phyloP scores from a whole-genome alignment of 179 eudicot species.

The Beta macrorhiza region DNA sequence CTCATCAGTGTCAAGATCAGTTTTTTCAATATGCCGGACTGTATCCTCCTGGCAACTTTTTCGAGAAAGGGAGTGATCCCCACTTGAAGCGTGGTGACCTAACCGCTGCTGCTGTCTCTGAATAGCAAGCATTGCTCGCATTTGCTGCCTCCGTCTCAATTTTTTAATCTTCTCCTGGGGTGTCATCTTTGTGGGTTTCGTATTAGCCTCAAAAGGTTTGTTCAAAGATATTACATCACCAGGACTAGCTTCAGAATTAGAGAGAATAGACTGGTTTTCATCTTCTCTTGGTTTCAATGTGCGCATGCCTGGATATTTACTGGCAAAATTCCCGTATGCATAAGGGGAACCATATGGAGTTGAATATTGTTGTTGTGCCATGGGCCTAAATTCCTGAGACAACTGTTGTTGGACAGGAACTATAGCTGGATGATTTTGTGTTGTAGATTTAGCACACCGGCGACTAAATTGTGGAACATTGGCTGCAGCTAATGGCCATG shows the following conservation, averaged over 20 bases:
- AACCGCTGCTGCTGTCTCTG: constrained; percentile 74
- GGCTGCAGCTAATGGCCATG: constrained; percentile 39
- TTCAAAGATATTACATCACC: constrained; percentile 32
- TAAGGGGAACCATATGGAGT: constrained; percentile 35
- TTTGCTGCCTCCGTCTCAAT: constrained; percentile 72
- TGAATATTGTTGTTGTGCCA: constrained; percentile 33
- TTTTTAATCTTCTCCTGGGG: constrained; percentile 88
- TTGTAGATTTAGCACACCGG: constrained; percentile 31
- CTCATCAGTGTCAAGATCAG: constrained; percentile 40
- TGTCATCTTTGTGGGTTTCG: constrained; percentile 56
- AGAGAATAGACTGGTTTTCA: constrained; percentile 31
- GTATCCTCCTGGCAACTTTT: constrained; percentile 31
- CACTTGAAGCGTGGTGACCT: constrained; percentile 33
- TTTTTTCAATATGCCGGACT: constrained; percentile 32
- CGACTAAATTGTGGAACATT: constrained; percentile 35
- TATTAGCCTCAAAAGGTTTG: constrained; percentile 29
- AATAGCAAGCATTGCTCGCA: constrained; percentile 85
- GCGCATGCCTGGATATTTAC: constrained; percentile 31
- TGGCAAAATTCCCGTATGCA: constrained; percentile 35
- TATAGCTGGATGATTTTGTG: constrained; percentile 31
- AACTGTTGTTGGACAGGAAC: constrained; percentile 37
- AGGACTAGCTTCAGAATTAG: constrained; percentile 37
- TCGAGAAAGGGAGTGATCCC: constrained; percentile 26
- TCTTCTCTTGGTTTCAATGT: constrained; percentile 35
- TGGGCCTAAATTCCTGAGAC: constrained; percentile 35